phyloP scores from a whole-genome alignment of 768 basidiomycete species.

The Psilocybe subaeruginosa region DNA sequence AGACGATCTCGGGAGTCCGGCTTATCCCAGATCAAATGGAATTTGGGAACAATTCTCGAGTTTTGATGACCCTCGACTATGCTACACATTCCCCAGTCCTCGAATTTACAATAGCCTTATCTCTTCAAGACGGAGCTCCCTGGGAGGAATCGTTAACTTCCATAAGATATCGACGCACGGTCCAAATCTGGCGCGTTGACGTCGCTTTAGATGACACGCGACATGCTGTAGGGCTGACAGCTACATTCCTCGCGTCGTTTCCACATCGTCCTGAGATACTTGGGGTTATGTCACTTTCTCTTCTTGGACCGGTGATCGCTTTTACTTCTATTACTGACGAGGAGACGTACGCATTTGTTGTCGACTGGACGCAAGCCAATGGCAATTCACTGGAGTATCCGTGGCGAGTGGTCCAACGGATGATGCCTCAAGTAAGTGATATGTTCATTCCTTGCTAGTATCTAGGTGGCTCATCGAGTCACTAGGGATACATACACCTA shows the following conservation, averaged over 20 bases:
- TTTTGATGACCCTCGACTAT: not conserved
- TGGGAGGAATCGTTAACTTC: too few relatives aligned
- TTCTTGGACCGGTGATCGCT: not conserved
- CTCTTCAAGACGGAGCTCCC: not conserved
- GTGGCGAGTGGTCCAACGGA: too few relatives aligned
- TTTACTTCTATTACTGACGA: not conserved
- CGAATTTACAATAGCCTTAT: not conserved
- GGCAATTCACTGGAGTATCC: not conserved
- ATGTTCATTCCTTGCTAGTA: too few relatives aligned
- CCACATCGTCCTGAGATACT: not conserved
- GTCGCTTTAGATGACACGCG: not conserved
- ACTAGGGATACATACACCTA: too few relatives aligned
- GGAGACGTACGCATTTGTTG: not conserved
- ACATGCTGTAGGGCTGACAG: not conserved
- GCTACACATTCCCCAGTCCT: not conserved
- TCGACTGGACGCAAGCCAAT: not conserved
- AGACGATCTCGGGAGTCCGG: not conserved
- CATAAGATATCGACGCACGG: too few relatives aligned
- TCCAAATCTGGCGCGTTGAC: slow-evolving; percentile 1
- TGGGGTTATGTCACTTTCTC: not conserved
- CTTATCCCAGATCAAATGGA: not conserved
- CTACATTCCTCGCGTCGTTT: not conserved
- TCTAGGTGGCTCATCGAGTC: too few relatives aligned
- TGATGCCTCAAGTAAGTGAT: too few relatives aligned
- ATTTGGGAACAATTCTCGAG: not conserved